These are phyloP conservation scores for Kurtzmaniella quercitrusa DNA, from an alignment of 1,139 yeast species.

Conservation along the genomic window DNA sequence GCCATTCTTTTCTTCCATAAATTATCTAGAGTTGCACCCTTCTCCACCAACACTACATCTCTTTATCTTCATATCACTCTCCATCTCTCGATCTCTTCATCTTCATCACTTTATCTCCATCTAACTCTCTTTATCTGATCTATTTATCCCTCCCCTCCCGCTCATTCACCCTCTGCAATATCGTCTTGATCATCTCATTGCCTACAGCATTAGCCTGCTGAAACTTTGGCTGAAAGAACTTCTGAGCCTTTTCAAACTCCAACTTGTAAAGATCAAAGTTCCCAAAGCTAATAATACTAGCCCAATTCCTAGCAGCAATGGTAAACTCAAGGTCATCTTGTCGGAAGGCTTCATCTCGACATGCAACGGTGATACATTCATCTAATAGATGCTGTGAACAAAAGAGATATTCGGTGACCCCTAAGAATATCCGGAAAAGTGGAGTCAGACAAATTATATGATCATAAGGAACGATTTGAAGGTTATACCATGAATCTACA, in stretches of 20 bases:
- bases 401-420: slow-evolving; percentile 89
- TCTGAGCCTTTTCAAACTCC: slow-evolving; percentile 75
- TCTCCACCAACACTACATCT: no score
- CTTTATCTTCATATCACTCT: no score
- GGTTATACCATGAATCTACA: slow-evolving; percentile 88
- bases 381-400: slow-evolving; percentile 80
- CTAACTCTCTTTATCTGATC: no score
- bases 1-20: no score
- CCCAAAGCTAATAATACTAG: slow-evolving; percentile 72
- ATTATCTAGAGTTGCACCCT: no score
- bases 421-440: slow-evolving; percentile 80
- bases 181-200: slow-evolving; percentile 94
- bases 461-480: slow-evolving; percentile 87
- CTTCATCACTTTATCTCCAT: no score
- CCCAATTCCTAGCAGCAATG: slow-evolving; percentile 81
- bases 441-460: slow-evolving; percentile 98
- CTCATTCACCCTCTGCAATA: slow-evolving; percentile 50
- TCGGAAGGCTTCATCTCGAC: slow-evolving; percentile 64
- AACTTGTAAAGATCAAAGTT: slow-evolving; percentile 67
- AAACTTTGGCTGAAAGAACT: slow-evolving; percentile 79
- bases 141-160: slow-evolving; percentile 17
- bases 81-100: no score
- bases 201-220: slow-evolving; percentile 87
- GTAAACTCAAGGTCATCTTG: slow-evolving; percentile 85
- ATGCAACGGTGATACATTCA: slow-evolving; percentile 70